Base-by-base conservation (phyloP, 768 basidiomycete species). In the Mycena sanguinolenta region DNA sequence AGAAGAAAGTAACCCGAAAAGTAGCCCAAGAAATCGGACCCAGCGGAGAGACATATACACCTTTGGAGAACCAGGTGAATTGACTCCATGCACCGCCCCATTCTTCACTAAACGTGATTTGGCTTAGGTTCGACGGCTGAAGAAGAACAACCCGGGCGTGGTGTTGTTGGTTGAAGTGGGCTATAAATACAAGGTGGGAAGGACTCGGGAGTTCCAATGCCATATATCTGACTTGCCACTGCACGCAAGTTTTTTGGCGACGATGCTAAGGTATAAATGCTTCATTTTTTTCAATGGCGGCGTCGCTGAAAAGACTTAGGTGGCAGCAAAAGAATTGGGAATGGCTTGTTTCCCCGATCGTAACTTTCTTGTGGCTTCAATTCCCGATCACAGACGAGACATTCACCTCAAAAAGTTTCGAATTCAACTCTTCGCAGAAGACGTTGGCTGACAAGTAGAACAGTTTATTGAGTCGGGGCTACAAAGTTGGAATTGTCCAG, bases 131-230 rank as follows among this genome's bases (percentile, higher is more conserved):
- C 75, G 85, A 28, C 78, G 86, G 63, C 80, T 95, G 16, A 93
- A 94, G 79, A 82, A 83, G 63, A 87, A 90, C 23, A 84, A 94
- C 78, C 85, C 87, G 1, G 92, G 86, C 14, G 89, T 89, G 5
- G 71, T 96, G 39, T 83, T 96, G 16, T 90, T 96, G 86, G 83
- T 96, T 27, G 92, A 95, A 78, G 90, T 92, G 32, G 95, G 95
- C 6, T 96, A 96, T 79, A 96, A 92, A 78, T 92, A 90, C 77
- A 88, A 50, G 49, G 49, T 50, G 7, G n/a, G 44, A n/a, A n/a
- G n/a, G n/a, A n/a, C n/a, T n/a, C 21, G 44, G 44, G 16, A 23
- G 21, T 17, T 19, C 44, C 44, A 21, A n/a, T n/a, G 44, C 44
- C 5, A 46, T n/a, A n/a, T n/a, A 46, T 46, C 21, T 12, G 44